A percentile compares a stretch with the other conserved stretches of the same genome.
Evolutionary conservation across 2,329 filamentous ascomycete species (phyloP).

Genomic region (Cytospora piceicola): DNA sequence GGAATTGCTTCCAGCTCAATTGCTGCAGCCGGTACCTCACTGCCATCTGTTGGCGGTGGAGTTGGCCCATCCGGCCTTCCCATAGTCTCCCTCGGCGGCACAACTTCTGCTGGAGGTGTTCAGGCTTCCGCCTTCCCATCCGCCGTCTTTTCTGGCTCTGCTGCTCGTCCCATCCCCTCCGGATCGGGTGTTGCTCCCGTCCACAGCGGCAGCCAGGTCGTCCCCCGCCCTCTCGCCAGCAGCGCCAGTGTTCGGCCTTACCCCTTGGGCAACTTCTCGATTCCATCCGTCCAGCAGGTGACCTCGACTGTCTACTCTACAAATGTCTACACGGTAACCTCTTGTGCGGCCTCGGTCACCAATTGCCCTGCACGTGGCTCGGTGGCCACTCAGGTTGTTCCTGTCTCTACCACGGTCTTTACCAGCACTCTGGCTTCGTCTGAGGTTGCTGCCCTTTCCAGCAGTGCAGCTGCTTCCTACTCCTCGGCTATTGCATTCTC

Average conservation of each 20-base stretch:
- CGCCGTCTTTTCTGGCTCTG: background rate
- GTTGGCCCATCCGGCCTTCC: background rate
- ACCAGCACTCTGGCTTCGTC: constrained; percentile 16
- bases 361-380: constrained; percentile 35
- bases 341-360: constrained; percentile 33
- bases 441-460: constrained; percentile 7
- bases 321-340: constrained; percentile 33
- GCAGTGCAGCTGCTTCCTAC: background rate
- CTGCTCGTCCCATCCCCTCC: constrained; percentile 11
- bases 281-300: constrained; percentile 21
- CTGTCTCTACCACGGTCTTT: constrained; percentile 27
- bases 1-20: no score
- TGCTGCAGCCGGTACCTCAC: no score
- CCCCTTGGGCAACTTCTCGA: constrained; percentile 19
- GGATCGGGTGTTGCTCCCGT: constrained; percentile 13
- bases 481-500: constrained; percentile 18
- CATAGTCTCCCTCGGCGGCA: background rate
- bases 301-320: constrained; percentile 31
- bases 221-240: constrained; percentile 11
- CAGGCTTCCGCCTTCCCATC: constrained; percentile 2
- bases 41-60: no score
- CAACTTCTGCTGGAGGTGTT: background rate
- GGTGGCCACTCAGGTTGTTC: constrained; percentile 32
- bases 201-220: constrained; percentile 1
- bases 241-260: constrained; percentile 13